Evolutionary conservation across 768 basidiomycete species (phyloP).

Genomic region (Boletus fagicola): DNA sequence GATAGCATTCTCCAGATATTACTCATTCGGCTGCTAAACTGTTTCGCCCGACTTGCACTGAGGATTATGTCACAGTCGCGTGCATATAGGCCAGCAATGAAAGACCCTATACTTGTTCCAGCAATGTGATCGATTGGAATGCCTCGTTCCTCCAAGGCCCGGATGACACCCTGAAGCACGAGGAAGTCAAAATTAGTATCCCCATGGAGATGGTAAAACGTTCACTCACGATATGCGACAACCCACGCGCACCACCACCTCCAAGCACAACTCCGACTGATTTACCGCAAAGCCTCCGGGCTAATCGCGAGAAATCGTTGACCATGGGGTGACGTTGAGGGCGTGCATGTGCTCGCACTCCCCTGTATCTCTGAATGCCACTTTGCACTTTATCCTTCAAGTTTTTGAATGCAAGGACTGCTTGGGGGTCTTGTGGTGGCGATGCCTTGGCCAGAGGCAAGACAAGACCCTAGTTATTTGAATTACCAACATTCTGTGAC

Average conservation of each 20-base stretch:
- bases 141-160: slow-evolving; percentile 86
- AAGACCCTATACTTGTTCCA: slow-evolving; percentile 90
- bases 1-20: slow-evolving; percentile 93
- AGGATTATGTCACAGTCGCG: slow-evolving; percentile 90
- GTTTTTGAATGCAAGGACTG: slow-evolving; percentile 84
- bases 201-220: slow-evolving; percentile 7
- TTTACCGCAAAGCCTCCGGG: slow-evolving; percentile 86
- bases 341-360: slow-evolving; percentile 55
- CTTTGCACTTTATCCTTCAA: slow-evolving; percentile 91
- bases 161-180: slow-evolving; percentile 73
- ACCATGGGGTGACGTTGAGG: slow-evolving; percentile 78
- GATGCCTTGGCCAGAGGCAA: slow-evolving; percentile 59
- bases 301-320: slow-evolving; percentile 91
- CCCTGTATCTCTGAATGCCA: slow-evolving; percentile 84
- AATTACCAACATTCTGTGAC: slow-evolving; percentile 2
- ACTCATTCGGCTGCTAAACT: slow-evolving; percentile 88
- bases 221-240: slow-evolving; percentile 61
- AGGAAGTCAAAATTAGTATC: slow-evolving; percentile 5
- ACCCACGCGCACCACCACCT: slow-evolving; percentile 95
- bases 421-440: slow-evolving; percentile 78
- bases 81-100: slow-evolving; percentile 94
- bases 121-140: slow-evolving; percentile 95
- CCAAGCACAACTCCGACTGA: slow-evolving; percentile 94
- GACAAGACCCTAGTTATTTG: slow-evolving; percentile 62
- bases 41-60: slow-evolving; percentile 81